phyloP scores from a whole-genome alignment of 495 filamentous ascomycete genomes.

The Lasiosphaeria ovina region DNA sequence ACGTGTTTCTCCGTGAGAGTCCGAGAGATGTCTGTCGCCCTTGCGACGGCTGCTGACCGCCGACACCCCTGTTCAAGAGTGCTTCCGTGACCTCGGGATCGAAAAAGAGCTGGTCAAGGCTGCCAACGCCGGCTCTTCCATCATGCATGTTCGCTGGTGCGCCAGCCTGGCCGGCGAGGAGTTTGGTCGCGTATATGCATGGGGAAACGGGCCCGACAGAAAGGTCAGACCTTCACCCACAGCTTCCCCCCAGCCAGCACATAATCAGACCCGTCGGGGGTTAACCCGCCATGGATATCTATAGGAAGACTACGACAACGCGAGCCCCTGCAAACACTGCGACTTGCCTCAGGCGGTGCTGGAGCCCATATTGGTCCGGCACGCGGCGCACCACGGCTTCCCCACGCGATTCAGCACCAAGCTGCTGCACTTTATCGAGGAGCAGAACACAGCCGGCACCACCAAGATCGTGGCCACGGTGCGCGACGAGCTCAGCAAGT shows the following conservation, averaged over 20 bases:
- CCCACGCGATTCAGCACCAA: slow-evolving; percentile 38
- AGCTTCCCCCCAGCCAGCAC: background rate
- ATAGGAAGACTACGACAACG: slow-evolving; percentile 49
- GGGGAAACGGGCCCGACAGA: slow-evolving; percentile 46
- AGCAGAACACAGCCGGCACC: slow-evolving; percentile 11
- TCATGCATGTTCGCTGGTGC: slow-evolving; percentile 50
- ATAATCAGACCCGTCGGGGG: too few species aligned
- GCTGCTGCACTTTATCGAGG: slow-evolving; percentile 29
- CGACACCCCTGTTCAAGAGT: slow-evolving; percentile 32
- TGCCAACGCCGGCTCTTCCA: slow-evolving; percentile 31
- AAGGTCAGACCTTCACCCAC: slow-evolving; percentile 23
- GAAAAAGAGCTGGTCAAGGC: slow-evolving; percentile 35
- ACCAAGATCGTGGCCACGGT: slow-evolving; percentile 33
- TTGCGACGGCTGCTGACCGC: too few species aligned
- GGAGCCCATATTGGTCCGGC: slow-evolving; percentile 47
- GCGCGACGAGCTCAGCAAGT: slow-evolving; percentile 38
- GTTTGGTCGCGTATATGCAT: slow-evolving; percentile 47
- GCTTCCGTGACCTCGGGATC: slow-evolving; percentile 51
- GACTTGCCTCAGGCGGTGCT: slow-evolving; percentile 48
- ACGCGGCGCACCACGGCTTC: slow-evolving; percentile 39
- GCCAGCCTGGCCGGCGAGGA: slow-evolving; percentile 52
- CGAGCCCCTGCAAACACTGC: slow-evolving; percentile 41
- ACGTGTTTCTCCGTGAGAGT: background rate
- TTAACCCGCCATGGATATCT: background rate
- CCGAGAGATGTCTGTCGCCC: too few species aligned